Evolutionary conservation across 768 basidiomycete species (phyloP).

Genomic region (Neoboletus brunneissimus): DNA sequence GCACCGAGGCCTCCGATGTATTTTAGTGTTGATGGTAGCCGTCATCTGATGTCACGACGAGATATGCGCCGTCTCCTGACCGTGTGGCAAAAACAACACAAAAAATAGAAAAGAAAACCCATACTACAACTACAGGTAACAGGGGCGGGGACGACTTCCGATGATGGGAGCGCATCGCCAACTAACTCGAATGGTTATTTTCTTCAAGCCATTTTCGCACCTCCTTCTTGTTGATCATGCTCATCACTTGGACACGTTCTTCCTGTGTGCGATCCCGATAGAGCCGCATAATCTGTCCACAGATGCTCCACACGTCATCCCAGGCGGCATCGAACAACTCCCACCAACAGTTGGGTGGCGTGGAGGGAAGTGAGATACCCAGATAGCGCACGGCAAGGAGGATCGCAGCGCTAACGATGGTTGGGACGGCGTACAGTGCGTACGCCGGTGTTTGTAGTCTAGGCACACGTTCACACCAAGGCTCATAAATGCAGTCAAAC

Average conservation of each 20-base stretch:
- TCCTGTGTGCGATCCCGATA: conserved; percentile 54
- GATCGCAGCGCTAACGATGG: conserved; percentile 88
- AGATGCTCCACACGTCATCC: conserved; percentile 86
- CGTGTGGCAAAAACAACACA: neutral
- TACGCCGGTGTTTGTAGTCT: conserved; percentile 95
- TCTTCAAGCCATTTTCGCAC: conserved; percentile 83
- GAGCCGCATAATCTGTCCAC: conserved; percentile 80
- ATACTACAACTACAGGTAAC: neutral
- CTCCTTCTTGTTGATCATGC: conserved; percentile 70
- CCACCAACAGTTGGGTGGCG: conserved; percentile 82
- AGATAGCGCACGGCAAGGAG: conserved; percentile 73
- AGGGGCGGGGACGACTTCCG: neutral
- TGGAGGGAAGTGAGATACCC: conserved; percentile 70
- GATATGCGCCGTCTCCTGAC: neutral
- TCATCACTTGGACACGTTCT: conserved; percentile 48
- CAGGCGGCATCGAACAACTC: conserved; percentile 88
- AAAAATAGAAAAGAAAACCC: neutral
- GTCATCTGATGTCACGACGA: neutral
- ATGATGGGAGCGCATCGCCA: neutral
- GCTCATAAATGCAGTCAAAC: neutral
- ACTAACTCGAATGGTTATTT: conserved; percentile 17
- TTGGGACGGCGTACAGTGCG: conserved; percentile 82
- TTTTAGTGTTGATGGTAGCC: neutral
- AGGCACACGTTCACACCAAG: conserved; percentile 2
- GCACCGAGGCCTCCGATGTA: neutral